Evolutionary conservation across 2,329 filamentous ascomycete species (phyloP).

Genomic region (Diaporthe batatas): DNA sequence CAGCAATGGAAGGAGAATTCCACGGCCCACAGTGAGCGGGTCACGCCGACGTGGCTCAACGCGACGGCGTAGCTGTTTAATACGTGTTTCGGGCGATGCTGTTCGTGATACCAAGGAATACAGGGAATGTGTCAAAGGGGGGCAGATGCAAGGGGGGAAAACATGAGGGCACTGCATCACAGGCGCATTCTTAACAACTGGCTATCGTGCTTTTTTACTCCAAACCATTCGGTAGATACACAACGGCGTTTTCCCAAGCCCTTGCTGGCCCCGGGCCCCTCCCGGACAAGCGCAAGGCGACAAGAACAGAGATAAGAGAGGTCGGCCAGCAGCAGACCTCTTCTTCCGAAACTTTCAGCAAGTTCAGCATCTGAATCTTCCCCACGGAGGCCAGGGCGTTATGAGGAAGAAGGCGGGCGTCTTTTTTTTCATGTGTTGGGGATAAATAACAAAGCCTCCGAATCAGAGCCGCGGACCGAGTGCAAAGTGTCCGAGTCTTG

Average conservation of each 20-base stretch:
- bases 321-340: slow-evolving; percentile 21
- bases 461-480: slow-evolving; percentile 1
- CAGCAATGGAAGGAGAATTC: slow-evolving; percentile 55
- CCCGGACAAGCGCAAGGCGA: slow-evolving; percentile 16
- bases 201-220: slow-evolving; percentile 22
- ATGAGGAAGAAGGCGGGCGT: slow-evolving; percentile 28
- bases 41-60: slow-evolving; percentile 9
- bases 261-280: slow-evolving; percentile 1
- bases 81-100: slow-evolving; percentile 38
- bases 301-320: slow-evolving; percentile 28
- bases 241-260: slow-evolving; percentile 15
- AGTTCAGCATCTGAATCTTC: slow-evolving; percentile 33
- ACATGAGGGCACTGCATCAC: slow-evolving; percentile 37
- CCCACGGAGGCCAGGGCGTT: slow-evolving; percentile 42
- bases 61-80: slow-evolving; percentile 28
- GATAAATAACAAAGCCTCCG: slow-evolving; percentile 38
- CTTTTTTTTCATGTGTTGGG: slow-evolving; percentile 14
- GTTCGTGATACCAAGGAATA: slow-evolving; percentile 42
- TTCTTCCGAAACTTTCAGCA: slow-evolving; percentile 33
- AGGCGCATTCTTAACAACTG: slow-evolving; percentile 35
- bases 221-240: slow-evolving; percentile 19
- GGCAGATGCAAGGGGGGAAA: slow-evolving; percentile 34
- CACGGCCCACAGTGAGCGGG: slow-evolving; percentile 53
- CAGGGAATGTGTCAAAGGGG: slow-evolving; percentile 31
- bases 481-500: background rate